Conservation (phyloP, 2,329 filamentous ascomycete genomes). For the Microthyrium microscopicum region DNA sequence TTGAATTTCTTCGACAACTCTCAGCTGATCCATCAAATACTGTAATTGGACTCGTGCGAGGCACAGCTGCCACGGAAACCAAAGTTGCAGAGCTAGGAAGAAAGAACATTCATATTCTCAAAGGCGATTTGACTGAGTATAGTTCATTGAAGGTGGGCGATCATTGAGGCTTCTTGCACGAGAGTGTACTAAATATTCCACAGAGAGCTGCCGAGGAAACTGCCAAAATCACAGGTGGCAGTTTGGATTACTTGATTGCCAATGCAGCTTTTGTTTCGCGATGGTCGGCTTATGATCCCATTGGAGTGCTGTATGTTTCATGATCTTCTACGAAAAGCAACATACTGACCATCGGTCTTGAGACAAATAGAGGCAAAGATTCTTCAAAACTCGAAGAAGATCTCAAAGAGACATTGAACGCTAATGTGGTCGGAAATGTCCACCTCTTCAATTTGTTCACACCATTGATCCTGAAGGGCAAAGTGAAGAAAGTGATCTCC, state of each 20-base stretch:
- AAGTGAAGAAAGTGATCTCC: slow-evolving; percentile 36
- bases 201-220: slow-evolving; percentile 12
- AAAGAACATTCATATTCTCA: slow-evolving; percentile 13
- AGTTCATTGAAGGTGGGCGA: slow-evolving; percentile 10
- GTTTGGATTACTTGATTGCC: slow-evolving; percentile 35
- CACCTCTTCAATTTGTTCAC: slow-evolving; percentile 37
- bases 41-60: slow-evolving; percentile 14
- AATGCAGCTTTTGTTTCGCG: slow-evolving; percentile 28
- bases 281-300: slow-evolving; percentile 15
- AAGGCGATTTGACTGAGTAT: slow-evolving; percentile 14
- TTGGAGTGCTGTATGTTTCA: slow-evolving; percentile 24
- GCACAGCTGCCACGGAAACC: slow-evolving; percentile 28
- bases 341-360: background rate
- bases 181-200: background rate
- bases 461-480: slow-evolving; percentile 34
- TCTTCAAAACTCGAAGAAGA: slow-evolving; percentile 21
- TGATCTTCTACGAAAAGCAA: background rate
- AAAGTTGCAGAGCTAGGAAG: slow-evolving; percentile 19
- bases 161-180: background rate
- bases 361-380: slow-evolving; percentile 14
- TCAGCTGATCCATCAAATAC: slow-evolving; percentile 22
- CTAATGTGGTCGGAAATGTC: slow-evolving; percentile 36
- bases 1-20: slow-evolving; percentile 31
- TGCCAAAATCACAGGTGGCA: slow-evolving; percentile 12
- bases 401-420: slow-evolving; percentile 20